Conservation (phyloP, 495 filamentous ascomycete species). For the Cercophora scortea region DNA sequence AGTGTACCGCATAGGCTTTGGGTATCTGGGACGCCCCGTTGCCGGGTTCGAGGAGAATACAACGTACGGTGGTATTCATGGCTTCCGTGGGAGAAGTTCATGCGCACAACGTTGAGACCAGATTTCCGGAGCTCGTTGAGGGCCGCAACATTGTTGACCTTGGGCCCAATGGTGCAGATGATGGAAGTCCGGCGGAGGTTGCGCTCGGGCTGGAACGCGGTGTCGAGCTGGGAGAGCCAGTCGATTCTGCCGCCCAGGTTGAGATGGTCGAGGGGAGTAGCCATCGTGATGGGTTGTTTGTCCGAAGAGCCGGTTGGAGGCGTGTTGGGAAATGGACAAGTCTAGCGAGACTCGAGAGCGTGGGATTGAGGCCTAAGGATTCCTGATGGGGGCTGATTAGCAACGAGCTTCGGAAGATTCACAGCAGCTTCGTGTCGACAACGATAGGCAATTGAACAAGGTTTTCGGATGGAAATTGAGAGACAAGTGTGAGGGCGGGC, state of each 20-base stretch:
- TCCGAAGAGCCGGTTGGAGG: constrained; percentile 11
- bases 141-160: constrained; percentile 96
- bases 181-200: constrained; percentile 95
- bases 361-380: constrained; percentile 6
- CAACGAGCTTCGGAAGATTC: constrained; percentile 2
- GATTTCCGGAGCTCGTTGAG: constrained; percentile 85
- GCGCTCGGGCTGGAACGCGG: constrained; percentile 69
- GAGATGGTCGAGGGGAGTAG: constrained; percentile 70
- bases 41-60: no score
- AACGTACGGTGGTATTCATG: constrained; percentile 54
- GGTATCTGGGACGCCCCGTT: not conserved
- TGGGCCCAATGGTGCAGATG: constrained; percentile 97
- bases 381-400: constrained; percentile 6
- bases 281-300: constrained; percentile 39
- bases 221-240: constrained; percentile 76
- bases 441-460: not conserved
- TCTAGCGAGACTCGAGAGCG: constrained; percentile 15
- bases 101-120: constrained; percentile 91
- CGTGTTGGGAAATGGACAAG: constrained; percentile 11
- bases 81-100: constrained; percentile 98
- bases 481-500: not conserved
- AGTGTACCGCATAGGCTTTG: not conserved
- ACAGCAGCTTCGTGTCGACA: not conserved
- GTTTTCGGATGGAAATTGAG: not conserved
- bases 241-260: constrained; percentile 73